A percentile compares a stretch with the other conserved stretches of the same genome.
These are phyloP conservation scores for Chaetomium strumarium DNA, from an alignment of 2,329 filamentous ascomycete genomes.

Conservation along the genomic window DNA sequence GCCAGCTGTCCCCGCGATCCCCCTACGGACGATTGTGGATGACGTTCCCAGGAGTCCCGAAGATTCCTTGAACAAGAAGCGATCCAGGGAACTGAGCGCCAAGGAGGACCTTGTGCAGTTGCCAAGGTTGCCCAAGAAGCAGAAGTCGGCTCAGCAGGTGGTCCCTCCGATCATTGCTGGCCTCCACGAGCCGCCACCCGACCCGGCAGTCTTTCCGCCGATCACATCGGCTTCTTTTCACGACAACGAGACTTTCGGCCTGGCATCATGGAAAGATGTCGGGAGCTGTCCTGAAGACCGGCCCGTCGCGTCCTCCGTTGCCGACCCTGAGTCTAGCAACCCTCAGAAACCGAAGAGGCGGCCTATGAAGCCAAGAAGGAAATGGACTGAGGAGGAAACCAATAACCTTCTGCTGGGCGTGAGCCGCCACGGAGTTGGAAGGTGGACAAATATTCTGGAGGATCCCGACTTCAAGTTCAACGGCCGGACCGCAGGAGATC, in stretches of 20 bases:
- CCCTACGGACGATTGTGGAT: constrained; percentile 42
- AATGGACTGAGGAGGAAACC: constrained; percentile 62
- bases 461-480: constrained; percentile 57
- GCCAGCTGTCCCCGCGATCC: constrained; percentile 35
- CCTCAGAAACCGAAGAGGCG: constrained; percentile 44
- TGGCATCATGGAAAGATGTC: constrained; percentile 40
- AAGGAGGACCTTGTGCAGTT: constrained; percentile 60
- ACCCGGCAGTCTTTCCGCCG: constrained; percentile 57
- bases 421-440: constrained; percentile 56
- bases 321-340: constrained; percentile 24
- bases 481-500: constrained; percentile 53
- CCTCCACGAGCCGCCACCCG: constrained; percentile 55
- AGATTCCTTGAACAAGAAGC: constrained; percentile 48
- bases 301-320: constrained; percentile 15
- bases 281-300: constrained; percentile 30
- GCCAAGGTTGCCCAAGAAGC: constrained; percentile 59
- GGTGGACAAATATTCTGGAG: constrained; percentile 59
- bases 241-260: constrained; percentile 37
- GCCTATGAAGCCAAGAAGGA: constrained; percentile 52
- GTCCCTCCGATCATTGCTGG: constrained; percentile 61
- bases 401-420: constrained; percentile 57
- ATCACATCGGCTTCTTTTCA: constrained; percentile 54
- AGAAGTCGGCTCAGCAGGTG: constrained; percentile 51
- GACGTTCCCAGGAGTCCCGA: constrained; percentile 39
- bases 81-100: constrained; percentile 40